A percentile compares a stretch with the other conserved stretches of the same genome.
Evolutionary conservation across 2,329 filamentous ascomycete species (phyloP).

Genomic region (Ophiostoma piceae): DNA sequence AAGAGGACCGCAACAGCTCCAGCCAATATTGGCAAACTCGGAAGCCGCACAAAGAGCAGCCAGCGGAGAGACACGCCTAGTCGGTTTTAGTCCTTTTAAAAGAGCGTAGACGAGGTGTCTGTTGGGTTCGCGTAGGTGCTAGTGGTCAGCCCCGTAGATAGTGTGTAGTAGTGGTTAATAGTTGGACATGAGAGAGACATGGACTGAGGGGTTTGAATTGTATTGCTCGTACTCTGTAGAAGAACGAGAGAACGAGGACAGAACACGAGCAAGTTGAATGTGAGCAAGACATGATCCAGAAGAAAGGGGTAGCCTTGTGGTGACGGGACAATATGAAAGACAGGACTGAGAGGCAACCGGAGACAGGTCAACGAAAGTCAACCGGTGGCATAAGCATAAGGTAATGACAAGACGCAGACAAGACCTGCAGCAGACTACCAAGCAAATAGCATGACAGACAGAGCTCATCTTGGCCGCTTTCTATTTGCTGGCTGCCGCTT

Average conservation of each 20-base stretch:
- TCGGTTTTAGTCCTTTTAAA: too few species aligned
- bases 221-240: too few species aligned
- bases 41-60: not conserved
- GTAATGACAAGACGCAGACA: not conserved
- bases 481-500: not conserved
- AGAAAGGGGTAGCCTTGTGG: not conserved
- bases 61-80: too few species aligned
- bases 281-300: not conserved
- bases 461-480: not conserved
- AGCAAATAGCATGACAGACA: not conserved
- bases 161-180: not conserved
- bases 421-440: too few species aligned
- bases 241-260: not conserved
- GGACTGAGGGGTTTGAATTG: too few species aligned
- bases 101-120: not conserved
- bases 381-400: not conserved
- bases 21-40: not conserved
- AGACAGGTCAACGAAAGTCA: not conserved
- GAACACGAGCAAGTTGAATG: not conserved
- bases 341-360: not conserved
- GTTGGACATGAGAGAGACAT: not conserved
- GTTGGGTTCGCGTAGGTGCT: not conserved
- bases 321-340: not conserved
- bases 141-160: conserved; percentile 3
- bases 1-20: not conserved